phyloP scores from a whole-genome alignment of 345 rosid genomes.

The Cardamine occulta region DNA sequence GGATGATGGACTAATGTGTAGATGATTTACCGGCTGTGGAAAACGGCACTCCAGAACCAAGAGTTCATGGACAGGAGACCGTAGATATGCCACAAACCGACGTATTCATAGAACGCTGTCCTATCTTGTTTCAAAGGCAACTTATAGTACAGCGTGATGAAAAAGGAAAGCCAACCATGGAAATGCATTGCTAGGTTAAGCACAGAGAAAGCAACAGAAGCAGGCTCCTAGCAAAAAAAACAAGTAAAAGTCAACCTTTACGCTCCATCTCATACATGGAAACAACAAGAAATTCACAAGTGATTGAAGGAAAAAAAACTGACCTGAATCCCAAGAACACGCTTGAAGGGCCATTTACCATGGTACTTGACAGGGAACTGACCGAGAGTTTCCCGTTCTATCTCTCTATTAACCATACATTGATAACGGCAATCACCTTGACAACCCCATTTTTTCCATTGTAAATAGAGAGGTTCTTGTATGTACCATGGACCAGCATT shows the following conservation, averaged over 20 bases:
- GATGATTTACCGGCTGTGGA: constrained; percentile 70
- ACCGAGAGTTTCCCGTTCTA: constrained; percentile 55
- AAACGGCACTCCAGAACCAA: constrained; percentile 84
- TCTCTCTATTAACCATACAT: constrained; percentile 72
- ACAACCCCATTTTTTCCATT: constrained; percentile 78
- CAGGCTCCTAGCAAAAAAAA: constrained; percentile 57
- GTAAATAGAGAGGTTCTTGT: constrained; percentile 67
- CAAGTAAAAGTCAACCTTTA: constrained; percentile 1
- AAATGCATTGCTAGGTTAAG: constrained; percentile 76
- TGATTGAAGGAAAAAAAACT: constrained; percentile 18
- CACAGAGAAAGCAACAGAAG: constrained; percentile 73
- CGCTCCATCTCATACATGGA: constrained; percentile 14
- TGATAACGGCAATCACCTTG: constrained; percentile 72
- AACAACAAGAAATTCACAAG: background rate
- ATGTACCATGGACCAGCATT: constrained; percentile 67
- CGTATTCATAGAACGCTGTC: constrained; percentile 63
- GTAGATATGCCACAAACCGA: constrained; percentile 69
- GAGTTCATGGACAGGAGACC: constrained; percentile 65
- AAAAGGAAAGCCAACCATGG: constrained; percentile 81
- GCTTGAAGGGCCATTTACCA: constrained; percentile 87
- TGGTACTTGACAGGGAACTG: constrained; percentile 67
- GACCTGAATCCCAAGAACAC: constrained; percentile 75
- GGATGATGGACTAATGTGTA: background rate
- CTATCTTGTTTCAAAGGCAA: constrained; percentile 59
- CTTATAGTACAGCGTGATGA: constrained; percentile 65